Evolutionary conservation across 371 early-diverging fungal genomes (phyloP).

Genomic region (Smittium culicis): DNA sequence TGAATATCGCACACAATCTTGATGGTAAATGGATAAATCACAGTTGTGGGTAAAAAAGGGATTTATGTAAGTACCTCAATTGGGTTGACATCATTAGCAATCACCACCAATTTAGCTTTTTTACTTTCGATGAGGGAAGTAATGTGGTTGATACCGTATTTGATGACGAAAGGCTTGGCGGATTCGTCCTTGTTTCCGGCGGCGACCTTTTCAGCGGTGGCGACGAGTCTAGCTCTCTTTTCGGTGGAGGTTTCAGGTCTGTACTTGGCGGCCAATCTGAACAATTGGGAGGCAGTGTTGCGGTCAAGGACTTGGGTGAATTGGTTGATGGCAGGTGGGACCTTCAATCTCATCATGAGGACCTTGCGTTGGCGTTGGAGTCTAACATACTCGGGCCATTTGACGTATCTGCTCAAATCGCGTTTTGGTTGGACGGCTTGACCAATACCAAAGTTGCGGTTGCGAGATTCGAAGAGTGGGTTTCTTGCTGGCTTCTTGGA

Average conservation of each 20-base stretch:
- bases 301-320: constrained; percentile 94
- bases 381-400: constrained; percentile 95
- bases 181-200: constrained; percentile 77
- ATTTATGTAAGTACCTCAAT: constrained; percentile 53
- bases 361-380: constrained; percentile 95
- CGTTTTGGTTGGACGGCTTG: constrained; percentile 89
- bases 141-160: constrained; percentile 99
- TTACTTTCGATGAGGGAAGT: constrained; percentile 94
- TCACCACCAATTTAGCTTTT: constrained; percentile 97
- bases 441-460: constrained; percentile 89
- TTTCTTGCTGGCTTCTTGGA: constrained; percentile 47
- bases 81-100: constrained; percentile 99
- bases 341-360: constrained; percentile 95
- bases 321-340: constrained; percentile 99
- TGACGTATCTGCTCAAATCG: constrained; percentile 90
- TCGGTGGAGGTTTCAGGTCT: constrained; percentile 94
- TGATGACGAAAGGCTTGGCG: constrained; percentile 92
- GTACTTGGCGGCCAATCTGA: constrained; percentile 97
- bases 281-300: constrained; percentile 92
- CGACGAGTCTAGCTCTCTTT: constrained; percentile 87
- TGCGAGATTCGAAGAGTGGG: constrained; percentile 84
- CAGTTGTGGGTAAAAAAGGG: too few relatives aligned
- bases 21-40: too few relatives aligned
- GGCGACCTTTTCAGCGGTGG: constrained; percentile 66
- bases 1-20: too few relatives aligned